phyloP scores from a whole-genome alignment of 2,329 filamentous ascomycete species.

The Penicillium vulpinum region DNA sequence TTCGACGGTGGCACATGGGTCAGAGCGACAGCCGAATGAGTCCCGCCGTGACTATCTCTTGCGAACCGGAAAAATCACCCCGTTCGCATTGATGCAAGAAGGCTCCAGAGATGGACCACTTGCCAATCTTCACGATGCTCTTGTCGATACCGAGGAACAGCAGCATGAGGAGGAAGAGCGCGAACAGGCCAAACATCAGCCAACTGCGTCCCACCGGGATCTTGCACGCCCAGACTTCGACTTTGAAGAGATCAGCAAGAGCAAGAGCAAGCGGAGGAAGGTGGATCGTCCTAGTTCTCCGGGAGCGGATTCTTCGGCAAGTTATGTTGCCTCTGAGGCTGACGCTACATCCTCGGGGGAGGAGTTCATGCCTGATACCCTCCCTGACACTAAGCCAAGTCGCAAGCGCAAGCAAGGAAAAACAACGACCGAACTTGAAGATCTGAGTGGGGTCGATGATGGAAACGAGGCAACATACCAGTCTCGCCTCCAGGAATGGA shows the following conservation, averaged over 20 bases:
- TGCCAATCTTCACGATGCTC: constrained; percentile 71
- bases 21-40: constrained; percentile 70
- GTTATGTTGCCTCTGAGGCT: constrained; percentile 36
- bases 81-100: constrained; percentile 77
- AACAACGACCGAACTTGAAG: constrained; percentile 50
- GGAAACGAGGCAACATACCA: constrained; percentile 84
- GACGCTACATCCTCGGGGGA: constrained; percentile 37
- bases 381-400: constrained; percentile 18
- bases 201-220: constrained; percentile 67
- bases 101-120: constrained; percentile 59
- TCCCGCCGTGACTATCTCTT: constrained; percentile 86
- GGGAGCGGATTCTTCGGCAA: constrained; percentile 32
- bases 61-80: constrained; percentile 94
- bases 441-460: constrained; percentile 73
- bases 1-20: constrained; percentile 45
- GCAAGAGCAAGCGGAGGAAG: constrained; percentile 39
- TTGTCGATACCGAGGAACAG: constrained; percentile 79
- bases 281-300: constrained; percentile 18
- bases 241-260: constrained; percentile 43
- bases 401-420: constrained; percentile 25
- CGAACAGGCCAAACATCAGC: constrained; percentile 37
- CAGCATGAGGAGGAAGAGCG: constrained; percentile 53
- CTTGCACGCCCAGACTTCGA: constrained; percentile 72
- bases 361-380: constrained; percentile 36
- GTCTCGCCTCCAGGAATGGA: constrained; percentile 72